Evolutionary conservation across 1,284 basidiomycete species (phyloP).

Genomic region (Tilletia indica): DNA sequence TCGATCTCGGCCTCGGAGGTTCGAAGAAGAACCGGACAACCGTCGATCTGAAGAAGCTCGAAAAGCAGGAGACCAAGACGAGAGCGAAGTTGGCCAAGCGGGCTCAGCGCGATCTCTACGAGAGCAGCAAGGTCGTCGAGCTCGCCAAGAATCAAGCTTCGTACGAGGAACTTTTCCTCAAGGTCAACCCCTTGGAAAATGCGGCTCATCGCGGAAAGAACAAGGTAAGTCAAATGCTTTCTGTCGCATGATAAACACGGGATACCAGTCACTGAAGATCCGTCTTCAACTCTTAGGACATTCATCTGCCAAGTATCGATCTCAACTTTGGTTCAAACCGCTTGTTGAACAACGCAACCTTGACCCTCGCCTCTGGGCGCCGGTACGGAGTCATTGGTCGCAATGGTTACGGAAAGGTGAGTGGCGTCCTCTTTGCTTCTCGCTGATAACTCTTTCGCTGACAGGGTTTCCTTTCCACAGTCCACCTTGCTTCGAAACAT

Average conservation of each 20-base stretch:
- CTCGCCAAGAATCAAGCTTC: conserved; percentile 86
- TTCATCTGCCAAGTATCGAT: conserved; percentile 91
- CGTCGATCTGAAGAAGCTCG: conserved; percentile 95
- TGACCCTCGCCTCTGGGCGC: conserved; percentile 39
- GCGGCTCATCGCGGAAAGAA: conserved; percentile 71
- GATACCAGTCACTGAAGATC: too few relatives aligned
- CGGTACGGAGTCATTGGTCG: conserved; percentile 63
- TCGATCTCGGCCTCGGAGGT: conserved; percentile 81
- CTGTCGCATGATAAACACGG: background rate
- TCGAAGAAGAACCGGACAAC: conserved; percentile 92
- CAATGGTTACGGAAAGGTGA: conserved; percentile 80
- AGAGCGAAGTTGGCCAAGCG: conserved; percentile 97
- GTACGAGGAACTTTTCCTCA: conserved; percentile 98
- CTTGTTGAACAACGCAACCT: conserved; percentile 69
- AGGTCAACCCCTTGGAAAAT: conserved; percentile 93
- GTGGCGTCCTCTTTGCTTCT: background rate
- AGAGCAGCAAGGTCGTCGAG: conserved; percentile 91
- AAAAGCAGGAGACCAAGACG: conserved; percentile 97
- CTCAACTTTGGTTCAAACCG: conserved; percentile 71
- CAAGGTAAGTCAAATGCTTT: conserved; percentile 27
- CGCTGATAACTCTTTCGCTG: background rate
- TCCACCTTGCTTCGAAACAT: conserved; percentile 95
- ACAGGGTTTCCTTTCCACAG: conserved; percentile 25
- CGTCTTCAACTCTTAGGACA: conserved; percentile 62
- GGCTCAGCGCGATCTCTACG: conserved; percentile 76